phyloP scores from a whole-genome alignment of 306 rosid genomes.

The Medicago truncatula region MtrunA17r5.0-ANR NC_053045.1:49458501-49459000 shows the following conservation, averaged over 20 bases:
- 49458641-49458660: constrained; percentile 14
- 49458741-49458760: constrained; percentile 31
- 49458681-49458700: constrained; percentile 3
- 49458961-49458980: constrained; percentile 75
- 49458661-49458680: constrained; percentile 17
- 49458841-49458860: constrained; percentile 97
- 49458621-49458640: constrained; percentile 3
- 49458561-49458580: constrained; percentile 18
- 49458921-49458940: constrained; percentile 99
- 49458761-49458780: constrained; percentile 87
- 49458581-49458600: constrained; percentile 26
- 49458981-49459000: constrained; percentile 30
- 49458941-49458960: constrained; percentile 90
- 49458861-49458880: constrained; percentile 87
- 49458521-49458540: constrained; percentile 15
- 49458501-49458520: constrained; percentile 26
- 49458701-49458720: constrained; percentile 27
- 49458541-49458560: constrained; percentile 26
- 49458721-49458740: constrained; percentile 24
- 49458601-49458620: constrained; percentile 4
- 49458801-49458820: constrained; percentile 99
- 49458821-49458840: constrained; percentile 98
- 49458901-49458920: constrained; percentile 97
- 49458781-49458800: constrained; percentile 95
- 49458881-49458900: constrained; percentile 81